Evolutionary conservation across 1,139 yeast genomes (phyloP).

Genomic region (Geotrichum citri-aurantii): DNA sequence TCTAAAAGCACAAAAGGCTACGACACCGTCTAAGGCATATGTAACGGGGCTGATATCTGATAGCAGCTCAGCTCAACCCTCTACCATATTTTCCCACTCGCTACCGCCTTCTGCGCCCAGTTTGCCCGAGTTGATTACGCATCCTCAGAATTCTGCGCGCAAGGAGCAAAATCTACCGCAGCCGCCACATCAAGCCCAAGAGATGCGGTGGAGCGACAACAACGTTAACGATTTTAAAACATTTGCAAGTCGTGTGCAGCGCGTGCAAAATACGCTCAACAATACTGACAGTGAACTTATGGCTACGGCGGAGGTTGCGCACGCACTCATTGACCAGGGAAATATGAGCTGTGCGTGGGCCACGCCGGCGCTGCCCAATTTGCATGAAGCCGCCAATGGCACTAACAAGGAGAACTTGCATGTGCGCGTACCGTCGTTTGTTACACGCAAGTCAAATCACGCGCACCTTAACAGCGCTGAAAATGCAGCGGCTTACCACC

Average conservation of each 20-base stretch:
- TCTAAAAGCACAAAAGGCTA: neutral
- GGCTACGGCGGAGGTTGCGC: conserved; percentile 13
- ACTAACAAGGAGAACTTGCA: neutral
- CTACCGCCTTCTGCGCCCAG: conserved; percentile 3
- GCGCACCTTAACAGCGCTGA: neutral
- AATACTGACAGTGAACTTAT: conserved; percentile 7
- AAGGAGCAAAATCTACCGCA: neutral
- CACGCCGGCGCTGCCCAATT: neutral
- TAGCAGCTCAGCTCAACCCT: neutral
- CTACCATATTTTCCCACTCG: neutral
- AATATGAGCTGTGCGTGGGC: neutral
- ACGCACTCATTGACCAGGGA: conserved; percentile 8
- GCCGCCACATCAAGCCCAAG: neutral
- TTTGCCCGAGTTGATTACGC: conserved; percentile 3
- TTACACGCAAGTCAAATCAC: neutral
- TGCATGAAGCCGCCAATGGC: neutral
- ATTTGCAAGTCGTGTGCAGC: conserved; percentile 9
- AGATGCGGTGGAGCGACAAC: neutral
- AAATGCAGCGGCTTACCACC: neutral
- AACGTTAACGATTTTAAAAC: neutral
- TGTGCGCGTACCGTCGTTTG: neutral
- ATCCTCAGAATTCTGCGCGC: neutral
- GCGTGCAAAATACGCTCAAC: neutral
- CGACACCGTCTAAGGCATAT: neutral
- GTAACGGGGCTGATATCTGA: neutral